These are phyloP conservation scores for Carex scoparia DNA, from an alignment of 176 grass and related monocot species.

Conservation along the genomic window DNA sequence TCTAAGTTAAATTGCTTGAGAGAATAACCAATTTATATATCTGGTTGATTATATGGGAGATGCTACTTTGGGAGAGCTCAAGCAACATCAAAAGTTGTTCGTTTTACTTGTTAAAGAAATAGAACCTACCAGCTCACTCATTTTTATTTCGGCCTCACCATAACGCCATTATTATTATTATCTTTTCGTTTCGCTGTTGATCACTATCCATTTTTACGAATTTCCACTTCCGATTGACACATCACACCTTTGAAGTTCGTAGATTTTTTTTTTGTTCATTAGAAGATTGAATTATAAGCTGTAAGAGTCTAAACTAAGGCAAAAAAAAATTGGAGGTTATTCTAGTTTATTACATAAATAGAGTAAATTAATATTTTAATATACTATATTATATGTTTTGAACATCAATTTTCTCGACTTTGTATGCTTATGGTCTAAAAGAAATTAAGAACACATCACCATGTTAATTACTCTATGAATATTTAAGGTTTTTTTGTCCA, in stretches of 20 bases:
- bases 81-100: not conserved
- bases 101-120: constrained; percentile 23
- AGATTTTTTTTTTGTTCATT: not conserved
- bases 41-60: not conserved
- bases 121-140: constrained; percentile 28
- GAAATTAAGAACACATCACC: not conserved
- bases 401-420: not conserved
- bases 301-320: not conserved
- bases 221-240: not conserved
- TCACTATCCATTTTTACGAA: constrained; percentile 6
- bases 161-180: constrained; percentile 25
- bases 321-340: not conserved
- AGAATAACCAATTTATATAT: not conserved
- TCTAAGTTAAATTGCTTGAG: not conserved
- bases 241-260: not conserved
- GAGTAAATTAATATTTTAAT: not conserved
- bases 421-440: not conserved
- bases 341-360: not conserved
- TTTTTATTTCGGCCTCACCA: constrained; percentile 27
- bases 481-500: not conserved
- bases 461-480: too few relatives aligned
- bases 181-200: constrained; percentile 2
- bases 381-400: not conserved
- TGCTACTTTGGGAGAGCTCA: constrained; percentile 6
- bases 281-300: not conserved